A percentile compares a stretch with the other conserved stretches of the same genome.
Conservation (phyloP, 225 moss, liverwort and hornwort species). For the Neckera pumila region DNA sequence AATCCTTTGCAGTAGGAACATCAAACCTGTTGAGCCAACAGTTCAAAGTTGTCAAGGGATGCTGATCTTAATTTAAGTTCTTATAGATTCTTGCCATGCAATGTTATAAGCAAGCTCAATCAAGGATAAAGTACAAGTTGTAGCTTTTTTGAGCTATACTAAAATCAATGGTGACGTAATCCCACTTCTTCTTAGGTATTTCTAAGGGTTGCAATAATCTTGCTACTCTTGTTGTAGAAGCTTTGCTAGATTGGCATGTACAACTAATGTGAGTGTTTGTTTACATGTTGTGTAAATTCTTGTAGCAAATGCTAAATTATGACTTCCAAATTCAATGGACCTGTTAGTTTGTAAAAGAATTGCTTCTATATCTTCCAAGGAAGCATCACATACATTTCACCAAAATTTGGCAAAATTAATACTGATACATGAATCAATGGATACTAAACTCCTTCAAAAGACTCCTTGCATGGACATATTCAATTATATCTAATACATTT, state of each 20-base stretch:
- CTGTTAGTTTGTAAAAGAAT: background rate
- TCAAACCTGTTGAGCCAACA: too few relatives aligned
- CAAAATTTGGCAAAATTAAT: background rate
- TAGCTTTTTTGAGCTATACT: background rate
- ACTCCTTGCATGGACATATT: background rate
- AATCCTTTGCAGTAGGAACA: too few relatives aligned
- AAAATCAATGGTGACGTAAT: background rate
- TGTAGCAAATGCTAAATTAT: background rate
- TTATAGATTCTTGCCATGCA: too few relatives aligned
- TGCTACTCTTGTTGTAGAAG: background rate
- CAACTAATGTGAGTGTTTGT: background rate
- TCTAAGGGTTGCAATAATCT: background rate
- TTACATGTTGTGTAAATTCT: background rate
- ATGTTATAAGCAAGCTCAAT: too few relatives aligned
- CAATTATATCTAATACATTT: background rate
- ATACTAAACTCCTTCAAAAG: background rate
- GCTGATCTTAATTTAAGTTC: too few relatives aligned
- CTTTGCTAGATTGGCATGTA: too few relatives aligned
- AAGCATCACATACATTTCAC: background rate
- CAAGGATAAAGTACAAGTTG: too few relatives aligned
- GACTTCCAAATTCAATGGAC: background rate
- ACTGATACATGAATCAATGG: background rate
- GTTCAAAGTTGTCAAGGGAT: too few relatives aligned
- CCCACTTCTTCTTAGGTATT: background rate
- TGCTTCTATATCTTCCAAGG: too few relatives aligned